Conservation (phyloP, 2,329 filamentous ascomycete species). For the Aschersonia sp. region DNA sequence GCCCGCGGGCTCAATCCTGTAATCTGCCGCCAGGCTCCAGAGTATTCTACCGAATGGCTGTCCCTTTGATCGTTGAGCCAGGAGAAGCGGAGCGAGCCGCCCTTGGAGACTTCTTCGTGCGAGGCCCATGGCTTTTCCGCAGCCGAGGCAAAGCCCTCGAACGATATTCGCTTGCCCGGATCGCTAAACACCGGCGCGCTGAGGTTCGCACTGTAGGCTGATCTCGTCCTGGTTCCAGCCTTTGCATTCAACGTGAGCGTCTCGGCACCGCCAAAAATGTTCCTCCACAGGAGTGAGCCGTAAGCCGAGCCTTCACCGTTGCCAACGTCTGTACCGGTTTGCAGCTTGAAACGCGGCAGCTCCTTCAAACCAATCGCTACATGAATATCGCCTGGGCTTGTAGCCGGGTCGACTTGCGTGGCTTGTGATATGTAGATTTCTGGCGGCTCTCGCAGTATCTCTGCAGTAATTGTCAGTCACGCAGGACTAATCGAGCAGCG, state of each 20-base stretch:
- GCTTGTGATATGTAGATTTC: slow-evolving; percentile 71
- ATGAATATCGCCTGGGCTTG: slow-evolving; percentile 65
- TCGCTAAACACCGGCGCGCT: slow-evolving; percentile 73
- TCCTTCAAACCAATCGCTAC: slow-evolving; percentile 73
- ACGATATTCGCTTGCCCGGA: slow-evolving; percentile 62
- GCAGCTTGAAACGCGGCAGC: slow-evolving; percentile 69
- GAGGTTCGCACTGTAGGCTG: slow-evolving; percentile 77
- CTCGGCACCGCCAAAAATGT: slow-evolving; percentile 90
- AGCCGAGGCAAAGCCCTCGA: slow-evolving; percentile 70
- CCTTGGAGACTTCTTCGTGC: slow-evolving; percentile 78
- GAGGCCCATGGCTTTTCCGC: slow-evolving; percentile 87
- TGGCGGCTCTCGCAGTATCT: slow-evolving; percentile 76
- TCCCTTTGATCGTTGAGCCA: slow-evolving; percentile 55
- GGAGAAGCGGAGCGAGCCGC: slow-evolving; percentile 59
- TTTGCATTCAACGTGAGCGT: slow-evolving; percentile 77
- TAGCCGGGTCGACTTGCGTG: slow-evolving; percentile 50
- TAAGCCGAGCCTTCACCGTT: slow-evolving; percentile 92
- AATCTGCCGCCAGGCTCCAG: slow-evolving; percentile 73
- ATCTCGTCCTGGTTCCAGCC: slow-evolving; percentile 77
- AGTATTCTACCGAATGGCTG: slow-evolving; percentile 67
- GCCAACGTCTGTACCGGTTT: slow-evolving; percentile 88
- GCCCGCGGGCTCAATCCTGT: slow-evolving; percentile 64
- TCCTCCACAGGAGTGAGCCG: slow-evolving; percentile 72
- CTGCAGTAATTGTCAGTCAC: slow-evolving; percentile 24
- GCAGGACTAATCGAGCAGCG: no score